Evolutionary conservation across 306 rosid species (phyloP), one percentile per base, ranked within the genome.

Genomic region (Vachellia collinsii): DNA sequence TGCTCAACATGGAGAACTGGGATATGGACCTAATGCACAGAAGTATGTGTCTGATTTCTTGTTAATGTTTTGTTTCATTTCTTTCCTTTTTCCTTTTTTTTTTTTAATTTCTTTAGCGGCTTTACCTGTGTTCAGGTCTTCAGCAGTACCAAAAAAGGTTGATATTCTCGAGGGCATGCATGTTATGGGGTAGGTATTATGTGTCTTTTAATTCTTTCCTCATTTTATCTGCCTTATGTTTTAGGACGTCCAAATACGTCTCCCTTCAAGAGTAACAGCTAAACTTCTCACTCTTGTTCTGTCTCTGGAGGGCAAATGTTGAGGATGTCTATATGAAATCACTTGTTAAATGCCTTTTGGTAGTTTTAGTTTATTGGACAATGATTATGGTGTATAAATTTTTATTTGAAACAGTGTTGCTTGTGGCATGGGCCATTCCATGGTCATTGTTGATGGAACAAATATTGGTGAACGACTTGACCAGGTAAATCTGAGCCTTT

Each of bases 1-100:
- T 34, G 99, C 99, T 82, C 97, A 95, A 78, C 75, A 95, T 81
- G 99, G 99, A 67, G 99, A 95, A 87, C 86, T 95, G 84, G 99
- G 99, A 89, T 95, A 93, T 84, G 99, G 99, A 54, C 99, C 98
- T 74, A 72, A 11, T 56, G 99, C 92, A 78, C 99, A 95, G 90
- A 95, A 95, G 99, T 93, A 89, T 64, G 96, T 84, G 10, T 75
- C n/a, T 62, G 50, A 64, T 46, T 58, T 16, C 51, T 66, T 25
- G 11, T 56, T 20, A 54, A 29, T 56, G 13, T 23, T 23, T 59
- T 3, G 3, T 59, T 4, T 22, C 4, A 22, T 58, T 58, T 64
- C 25, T 11, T 20, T 7, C 17, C 25, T 37, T 38, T 14, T 68
- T 23, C n/a, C 34, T 29, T 62, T 46, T 29, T 11, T 48, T 72